Base-by-base conservation (phyloP, 768 basidiomycete species). In the Hericium alpestre region DNA sequence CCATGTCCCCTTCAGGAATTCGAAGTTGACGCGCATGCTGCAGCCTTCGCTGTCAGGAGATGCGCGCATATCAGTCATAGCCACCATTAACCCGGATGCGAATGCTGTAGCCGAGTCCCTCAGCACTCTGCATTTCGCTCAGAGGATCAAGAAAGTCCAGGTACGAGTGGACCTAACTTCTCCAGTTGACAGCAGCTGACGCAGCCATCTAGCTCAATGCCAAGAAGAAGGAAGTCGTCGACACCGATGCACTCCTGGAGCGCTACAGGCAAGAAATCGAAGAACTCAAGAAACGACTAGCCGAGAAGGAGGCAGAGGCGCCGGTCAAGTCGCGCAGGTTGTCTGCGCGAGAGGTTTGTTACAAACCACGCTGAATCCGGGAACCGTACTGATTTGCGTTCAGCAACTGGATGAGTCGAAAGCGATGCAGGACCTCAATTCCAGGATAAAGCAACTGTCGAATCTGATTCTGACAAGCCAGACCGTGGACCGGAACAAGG, bases 41-140 rank as follows among this genome's bases (percentile, higher is more conserved):
- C 94, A 97, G 69, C 93, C 95, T 1, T 97, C 93, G 0, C 76
- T 99, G 1, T 89, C 93, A 0, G 95, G 95, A 1, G 92, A 98
- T 67, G 94, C 95, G 20, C 84, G 93, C 8, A 94, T 99, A 54
- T 93, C 90, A 43, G 94, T 99, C 15, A 87, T 98, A 54, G 96
- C 94, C 69, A 98, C 95, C 0, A 81, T 98, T 67, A 95, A 94
- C 65, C 93, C 95, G 0, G 90, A 93, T 52, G 68, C 76, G 1
- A 71, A 74, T 50, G 93, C 93, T 16, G 76, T 94, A 6, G 75
- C 82, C 8, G 95, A 98, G 72, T 90, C 85, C 7, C 84, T 84
- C 54, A 92, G 86, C 61, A 99, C 95, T 0, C 74, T 98, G 18
- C 81, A 86, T 41, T 98, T 99, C 65, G 95, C 95, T 2, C 87